These are phyloP conservation scores for Sporobolomyces roseus DNA, from an alignment of 768 basidiomycete genomes.

Conservation along the genomic window DNA sequence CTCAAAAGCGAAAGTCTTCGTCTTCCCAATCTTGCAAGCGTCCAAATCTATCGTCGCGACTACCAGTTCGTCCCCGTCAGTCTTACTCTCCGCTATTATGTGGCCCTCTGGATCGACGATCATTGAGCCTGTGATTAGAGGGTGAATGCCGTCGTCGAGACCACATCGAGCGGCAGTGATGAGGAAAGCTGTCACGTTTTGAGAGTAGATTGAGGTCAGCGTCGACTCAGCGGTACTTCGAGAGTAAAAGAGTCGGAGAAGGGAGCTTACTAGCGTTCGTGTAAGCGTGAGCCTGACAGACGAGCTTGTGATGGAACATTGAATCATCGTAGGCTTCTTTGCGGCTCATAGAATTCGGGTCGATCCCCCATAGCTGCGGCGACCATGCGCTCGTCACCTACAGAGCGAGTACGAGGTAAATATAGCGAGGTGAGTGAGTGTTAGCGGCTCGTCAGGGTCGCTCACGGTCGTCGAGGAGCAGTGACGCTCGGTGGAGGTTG, in stretches of 20 bases:
- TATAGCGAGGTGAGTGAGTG: no score
- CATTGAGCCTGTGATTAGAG: constrained; percentile 47
- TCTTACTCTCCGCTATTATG: constrained; percentile 47
- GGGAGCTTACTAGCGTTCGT: constrained; percentile 46
- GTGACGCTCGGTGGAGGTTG: no score
- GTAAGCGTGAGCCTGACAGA: constrained; percentile 47
- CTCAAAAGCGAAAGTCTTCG: constrained; percentile 47
- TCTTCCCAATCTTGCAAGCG: constrained; percentile 48
- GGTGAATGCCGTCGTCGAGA: constrained; percentile 46
- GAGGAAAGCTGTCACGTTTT: constrained; percentile 45
- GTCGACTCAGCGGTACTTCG: no score
- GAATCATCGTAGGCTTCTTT: constrained; percentile 46
- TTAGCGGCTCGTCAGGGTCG: no score
- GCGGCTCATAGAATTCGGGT: constrained; percentile 43
- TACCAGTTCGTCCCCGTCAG: constrained; percentile 47
- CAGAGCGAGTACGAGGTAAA: no score
- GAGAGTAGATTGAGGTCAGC: not conserved
- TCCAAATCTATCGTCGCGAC: constrained; percentile 47
- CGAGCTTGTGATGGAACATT: constrained; percentile 49
- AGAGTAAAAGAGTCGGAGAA: no score
- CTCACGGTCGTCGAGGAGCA: no score
- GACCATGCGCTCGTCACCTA: constrained; percentile 49
- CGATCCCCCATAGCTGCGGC: constrained; percentile 48
- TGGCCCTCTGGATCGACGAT: constrained; percentile 48
- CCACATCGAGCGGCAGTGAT: constrained; percentile 47